Evolutionary conservation across 129 eudicot species (phyloP), one percentile per base, ranked within the genome.

Genomic region (Erigeron canadensis): DNA sequence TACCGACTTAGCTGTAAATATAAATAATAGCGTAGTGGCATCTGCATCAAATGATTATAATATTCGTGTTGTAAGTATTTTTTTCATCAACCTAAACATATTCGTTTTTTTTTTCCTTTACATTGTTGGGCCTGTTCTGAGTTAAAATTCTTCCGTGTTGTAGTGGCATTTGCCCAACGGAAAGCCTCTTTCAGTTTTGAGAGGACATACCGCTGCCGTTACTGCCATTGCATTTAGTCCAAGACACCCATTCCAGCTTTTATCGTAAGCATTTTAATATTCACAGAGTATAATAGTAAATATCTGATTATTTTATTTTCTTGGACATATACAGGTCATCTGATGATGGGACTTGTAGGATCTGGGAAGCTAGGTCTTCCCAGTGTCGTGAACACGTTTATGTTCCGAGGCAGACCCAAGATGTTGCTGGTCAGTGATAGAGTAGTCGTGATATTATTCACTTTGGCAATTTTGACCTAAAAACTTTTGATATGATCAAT

Each of bases 81-180:
- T 42, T 61, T 50, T 9, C 51, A 78, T 57, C 47, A 17, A 47
- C 10, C 41, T 42, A 22, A 45, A 15, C 39, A 44, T 56, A 17
- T 56, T 45, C 39, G 2, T 70, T 10, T 58, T 19, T 41, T 51
- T 67, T 69, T 44, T 21, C n/a, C 62, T 65, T 67, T 19, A 46
- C 64, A 16, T 54, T 39, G 10, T 18, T 43, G 54, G 50, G 76
- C 54, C 47, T 5, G 51, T 74, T 74, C 38, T 43, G 43, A 68
- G 46, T 39, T 77, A 39, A 61, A 83, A 40, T 70, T 45, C 68
- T 3, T 59, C 9, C 78, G 51, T 81, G 73, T 53, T 64, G 65
- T 84, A 95, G 99, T 95, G 99, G 99, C 99, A 97, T 70, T 80
- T 95, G 88, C 96, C 99, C 75, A 97, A 95, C 80, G 99, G 99